Evolutionary conservation across 345 rosid species (phyloP).

Genomic region (Luvunga scandens): DNA sequence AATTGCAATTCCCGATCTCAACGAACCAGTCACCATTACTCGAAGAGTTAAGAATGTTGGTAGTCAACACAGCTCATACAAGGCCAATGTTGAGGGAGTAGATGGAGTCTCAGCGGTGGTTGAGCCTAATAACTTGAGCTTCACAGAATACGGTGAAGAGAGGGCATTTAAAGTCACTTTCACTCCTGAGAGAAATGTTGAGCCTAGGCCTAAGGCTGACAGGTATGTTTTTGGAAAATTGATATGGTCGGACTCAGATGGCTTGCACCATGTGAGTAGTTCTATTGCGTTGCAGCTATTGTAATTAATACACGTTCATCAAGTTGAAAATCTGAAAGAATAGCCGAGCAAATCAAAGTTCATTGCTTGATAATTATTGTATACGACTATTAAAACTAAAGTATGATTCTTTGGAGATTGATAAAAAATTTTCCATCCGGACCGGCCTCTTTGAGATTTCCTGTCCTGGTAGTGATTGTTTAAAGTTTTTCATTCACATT

Average conservation of each 20-base stretch:
- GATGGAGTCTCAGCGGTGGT: conserved; percentile 30
- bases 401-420: too few relatives aligned
- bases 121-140: conserved; percentile 30
- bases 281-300: too few relatives aligned
- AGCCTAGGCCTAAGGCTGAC: background rate
- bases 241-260: conserved; percentile 41
- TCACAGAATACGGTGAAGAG: conserved; percentile 34
- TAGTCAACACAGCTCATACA: conserved; percentile 28
- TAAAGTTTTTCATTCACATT: too few relatives aligned
- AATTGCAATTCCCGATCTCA: conserved; percentile 32
- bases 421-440: too few relatives aligned
- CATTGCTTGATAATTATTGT: too few relatives aligned
- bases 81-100: conserved; percentile 23
- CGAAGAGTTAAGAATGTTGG: conserved; percentile 54
- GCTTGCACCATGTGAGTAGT: conserved; percentile 44
- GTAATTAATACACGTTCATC: too few relatives aligned
- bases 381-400: too few relatives aligned
- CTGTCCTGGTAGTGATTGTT: too few relatives aligned
- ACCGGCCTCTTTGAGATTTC: too few relatives aligned
- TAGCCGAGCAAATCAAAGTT: too few relatives aligned
- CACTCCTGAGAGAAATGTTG: background rate
- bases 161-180: conserved; percentile 36
- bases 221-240: conserved; percentile 38
- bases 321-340: too few relatives aligned
- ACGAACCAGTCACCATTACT: conserved; percentile 12